Evolutionary conservation across 371 early-diverging fungal genomes (phyloP).

Genomic region (Chytridium lagenaria): DNA sequence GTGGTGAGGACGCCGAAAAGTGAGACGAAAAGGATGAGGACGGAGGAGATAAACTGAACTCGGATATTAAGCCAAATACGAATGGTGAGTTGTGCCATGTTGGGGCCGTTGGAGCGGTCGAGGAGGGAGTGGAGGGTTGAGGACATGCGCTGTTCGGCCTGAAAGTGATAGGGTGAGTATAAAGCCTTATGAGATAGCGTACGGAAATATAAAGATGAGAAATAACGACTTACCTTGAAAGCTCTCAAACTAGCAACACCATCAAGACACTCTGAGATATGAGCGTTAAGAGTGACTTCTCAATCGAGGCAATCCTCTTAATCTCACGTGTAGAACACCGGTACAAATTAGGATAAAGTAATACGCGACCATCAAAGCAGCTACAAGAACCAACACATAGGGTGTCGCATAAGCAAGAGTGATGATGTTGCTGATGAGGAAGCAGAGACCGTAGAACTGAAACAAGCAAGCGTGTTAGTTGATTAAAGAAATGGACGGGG

Average conservation of each 20-base stretch:
- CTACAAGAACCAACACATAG: conserved; percentile 11
- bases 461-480: not conserved
- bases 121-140: conserved; percentile 42
- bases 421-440: too few relatives aligned
- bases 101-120: conserved; percentile 49
- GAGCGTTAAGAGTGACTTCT: too few relatives aligned
- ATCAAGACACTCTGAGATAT: conserved; percentile 54
- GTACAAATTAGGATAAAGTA: too few relatives aligned
- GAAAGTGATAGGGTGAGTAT: too few relatives aligned
- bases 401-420: conserved; percentile 4
- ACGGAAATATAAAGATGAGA: too few relatives aligned
- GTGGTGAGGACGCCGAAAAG: conserved; percentile 20
- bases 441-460: not conserved
- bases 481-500: not conserved
- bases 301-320: too few relatives aligned
- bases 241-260: conserved; percentile 56
- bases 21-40: conserved; percentile 34
- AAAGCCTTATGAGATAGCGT: too few relatives aligned
- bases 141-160: conserved; percentile 31
- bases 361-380: conserved; percentile 46
- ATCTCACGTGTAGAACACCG: too few relatives aligned
- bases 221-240: too few relatives aligned
- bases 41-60: conserved; percentile 30
- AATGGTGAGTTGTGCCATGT: conserved; percentile 10
- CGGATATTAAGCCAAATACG: not conserved